phyloP scores from a whole-genome alignment of 768 basidiomycete species.

The Suillus clintonianus region DNA sequence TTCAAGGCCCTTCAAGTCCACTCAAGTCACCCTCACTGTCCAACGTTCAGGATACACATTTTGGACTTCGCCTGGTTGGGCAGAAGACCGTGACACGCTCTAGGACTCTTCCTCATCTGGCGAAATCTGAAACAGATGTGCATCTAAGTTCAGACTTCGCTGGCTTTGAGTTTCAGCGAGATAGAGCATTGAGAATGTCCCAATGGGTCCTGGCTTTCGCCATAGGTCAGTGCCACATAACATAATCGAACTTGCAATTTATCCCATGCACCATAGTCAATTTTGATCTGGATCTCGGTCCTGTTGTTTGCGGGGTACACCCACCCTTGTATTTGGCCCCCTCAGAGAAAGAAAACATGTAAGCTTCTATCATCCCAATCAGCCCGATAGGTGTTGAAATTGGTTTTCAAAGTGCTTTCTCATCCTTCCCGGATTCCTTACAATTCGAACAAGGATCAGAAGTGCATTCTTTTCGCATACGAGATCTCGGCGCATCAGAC shows the following conservation, averaged over 20 bases:
- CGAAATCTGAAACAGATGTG: slow-evolving; percentile 29
- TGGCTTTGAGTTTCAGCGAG: slow-evolving; percentile 48
- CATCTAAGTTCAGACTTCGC: slow-evolving; percentile 36
- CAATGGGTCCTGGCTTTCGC: slow-evolving; percentile 71
- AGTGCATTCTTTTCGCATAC: slow-evolving; percentile 84
- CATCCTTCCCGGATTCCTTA: slow-evolving; percentile 87
- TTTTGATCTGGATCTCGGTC: slow-evolving; percentile 88
- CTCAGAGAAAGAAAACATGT: slow-evolving; percentile 84
- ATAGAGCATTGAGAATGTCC: slow-evolving; percentile 50
- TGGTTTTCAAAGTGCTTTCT: slow-evolving; percentile 74
- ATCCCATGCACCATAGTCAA: slow-evolving; percentile 51
- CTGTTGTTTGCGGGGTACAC: slow-evolving; percentile 70
- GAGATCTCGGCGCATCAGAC: slow-evolving; percentile 42
- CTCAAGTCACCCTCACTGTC: slow-evolving; percentile 39
- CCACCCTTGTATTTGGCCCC: slow-evolving; percentile 66
- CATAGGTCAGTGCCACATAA: slow-evolving; percentile 47
- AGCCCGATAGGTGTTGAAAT: slow-evolving; percentile 3
- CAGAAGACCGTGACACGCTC: slow-evolving; percentile 42
- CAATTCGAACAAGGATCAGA: slow-evolving; percentile 85
- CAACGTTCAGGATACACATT: slow-evolving; percentile 22
- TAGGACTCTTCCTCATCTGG: slow-evolving; percentile 45
- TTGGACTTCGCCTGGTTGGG: slow-evolving; percentile 11
- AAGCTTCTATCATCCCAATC: slow-evolving; percentile 27
- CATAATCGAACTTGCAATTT: background rate
- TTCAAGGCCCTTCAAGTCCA: slow-evolving; percentile 5